Percentiles rank a stretch among this genome's conserved stretches.
Evolutionary conservation across 371 early-diverging fungal species (phyloP).

Genomic region (Lichtheimia hyalospora): DNA sequence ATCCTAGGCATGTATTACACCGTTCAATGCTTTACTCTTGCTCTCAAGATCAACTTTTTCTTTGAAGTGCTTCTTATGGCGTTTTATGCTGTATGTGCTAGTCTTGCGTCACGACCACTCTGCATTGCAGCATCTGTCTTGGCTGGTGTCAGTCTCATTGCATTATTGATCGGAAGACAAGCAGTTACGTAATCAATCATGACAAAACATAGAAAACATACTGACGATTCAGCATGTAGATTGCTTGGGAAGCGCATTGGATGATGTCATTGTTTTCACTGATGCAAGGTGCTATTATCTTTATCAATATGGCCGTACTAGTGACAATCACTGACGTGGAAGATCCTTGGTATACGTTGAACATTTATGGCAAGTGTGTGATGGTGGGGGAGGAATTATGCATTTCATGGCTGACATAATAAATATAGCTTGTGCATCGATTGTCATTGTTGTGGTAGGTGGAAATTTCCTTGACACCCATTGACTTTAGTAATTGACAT

Average conservation of each 20-base stretch:
- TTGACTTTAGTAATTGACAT: background rate
- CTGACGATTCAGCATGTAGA: background rate
- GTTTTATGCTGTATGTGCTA: constrained; percentile 11
- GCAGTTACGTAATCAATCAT: constrained; percentile 2
- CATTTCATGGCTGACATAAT: no score
- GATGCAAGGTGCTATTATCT: constrained; percentile 10
- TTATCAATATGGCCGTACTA: constrained; percentile 10
- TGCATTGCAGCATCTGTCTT: constrained; percentile 5
- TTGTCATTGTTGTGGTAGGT: constrained; percentile 13
- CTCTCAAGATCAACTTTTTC: constrained; percentile 17
- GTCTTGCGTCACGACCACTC: background rate
- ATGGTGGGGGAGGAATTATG: no score
- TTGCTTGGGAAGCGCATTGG: constrained; percentile 14
- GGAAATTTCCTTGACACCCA: background rate
- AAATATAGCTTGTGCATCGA: constrained; percentile 11
- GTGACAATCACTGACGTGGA: constrained; percentile 1
- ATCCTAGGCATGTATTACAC: constrained; percentile 17
- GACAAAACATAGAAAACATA: no score
- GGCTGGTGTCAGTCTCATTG: constrained; percentile 4
- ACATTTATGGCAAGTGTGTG: constrained; percentile 8
- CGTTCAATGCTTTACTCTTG: constrained; percentile 14
- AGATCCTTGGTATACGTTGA: constrained; percentile 15
- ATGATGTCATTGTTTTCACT: constrained; percentile 14
- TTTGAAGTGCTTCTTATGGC: constrained; percentile 15
- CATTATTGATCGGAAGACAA: constrained; percentile 7